Evolutionary conservation across 768 basidiomycete genomes (phyloP).

Genomic region (Tubosaeta sp.): DNA sequence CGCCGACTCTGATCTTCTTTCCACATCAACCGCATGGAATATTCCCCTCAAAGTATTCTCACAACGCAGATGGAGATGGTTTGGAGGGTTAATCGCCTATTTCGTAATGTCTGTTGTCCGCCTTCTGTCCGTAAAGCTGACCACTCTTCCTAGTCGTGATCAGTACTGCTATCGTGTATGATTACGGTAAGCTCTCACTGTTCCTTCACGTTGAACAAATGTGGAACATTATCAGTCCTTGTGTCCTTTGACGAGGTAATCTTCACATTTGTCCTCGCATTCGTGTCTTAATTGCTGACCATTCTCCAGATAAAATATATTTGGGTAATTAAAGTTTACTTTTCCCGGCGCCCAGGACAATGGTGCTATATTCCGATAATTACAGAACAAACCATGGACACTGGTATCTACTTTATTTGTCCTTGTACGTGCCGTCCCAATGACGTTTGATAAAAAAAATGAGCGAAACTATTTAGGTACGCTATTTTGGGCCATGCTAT

Average conservation of each 20-base stretch:
- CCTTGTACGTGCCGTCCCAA: neutral
- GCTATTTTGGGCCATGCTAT: neutral
- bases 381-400: neutral
- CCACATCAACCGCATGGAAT: no score
- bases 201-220: neutral
- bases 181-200: neutral
- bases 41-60: no score
- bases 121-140: neutral
- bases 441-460: no score
- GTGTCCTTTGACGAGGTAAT: neutral
- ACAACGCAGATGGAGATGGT: neutral
- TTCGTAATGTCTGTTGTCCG: neutral
- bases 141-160: neutral
- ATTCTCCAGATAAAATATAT: neutral
- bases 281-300: neutral
- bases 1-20: no score
- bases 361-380: neutral
- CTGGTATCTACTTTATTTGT: neutral
- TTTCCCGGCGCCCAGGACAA: neutral
- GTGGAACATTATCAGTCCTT: neutral
- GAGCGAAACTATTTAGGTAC: no score
- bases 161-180: neutral
- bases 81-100: neutral
- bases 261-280: neutral
- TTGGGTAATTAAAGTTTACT: neutral